Evolutionary conservation across 495 filamentous ascomycete genomes (phyloP).

Genomic region (Aspergillus baeticus): DNA sequence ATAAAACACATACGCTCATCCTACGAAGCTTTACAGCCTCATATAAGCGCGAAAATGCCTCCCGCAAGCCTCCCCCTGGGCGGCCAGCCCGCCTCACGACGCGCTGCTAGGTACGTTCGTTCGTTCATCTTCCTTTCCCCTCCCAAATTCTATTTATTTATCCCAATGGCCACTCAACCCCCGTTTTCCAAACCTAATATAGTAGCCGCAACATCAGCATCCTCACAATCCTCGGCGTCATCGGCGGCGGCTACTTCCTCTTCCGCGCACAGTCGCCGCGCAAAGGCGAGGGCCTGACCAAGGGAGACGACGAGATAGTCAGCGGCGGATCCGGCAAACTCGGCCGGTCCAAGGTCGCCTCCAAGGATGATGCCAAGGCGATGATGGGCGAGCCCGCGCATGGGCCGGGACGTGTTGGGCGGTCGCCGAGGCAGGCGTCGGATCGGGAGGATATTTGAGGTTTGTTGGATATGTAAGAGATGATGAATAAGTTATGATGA

Average conservation of each 20-base stretch:
- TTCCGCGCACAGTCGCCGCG: background rate
- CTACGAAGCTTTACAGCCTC: background rate
- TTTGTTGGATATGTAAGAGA: background rate
- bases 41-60: background rate
- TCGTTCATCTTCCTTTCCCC: too few relatives aligned
- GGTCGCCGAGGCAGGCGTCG: background rate
- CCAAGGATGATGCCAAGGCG: background rate
- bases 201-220: background rate
- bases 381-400: background rate
- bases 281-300: background rate
- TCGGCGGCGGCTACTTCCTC: background rate
- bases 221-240: background rate
- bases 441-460: background rate
- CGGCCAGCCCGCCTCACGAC: background rate
- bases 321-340: background rate
- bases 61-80: background rate
- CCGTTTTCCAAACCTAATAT: too few relatives aligned
- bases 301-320: background rate
- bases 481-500: background rate
- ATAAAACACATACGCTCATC: too few relatives aligned
- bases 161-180: background rate
- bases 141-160: background rate
- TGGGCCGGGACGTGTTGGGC: background rate
- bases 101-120: background rate
- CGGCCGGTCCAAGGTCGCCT: background rate